Percentiles rank a stretch among this genome's conserved stretches.
Evolutionary conservation across 345 rosid species (phyloP).

Genomic region (Xanthoceras sorbifolium): DNA sequence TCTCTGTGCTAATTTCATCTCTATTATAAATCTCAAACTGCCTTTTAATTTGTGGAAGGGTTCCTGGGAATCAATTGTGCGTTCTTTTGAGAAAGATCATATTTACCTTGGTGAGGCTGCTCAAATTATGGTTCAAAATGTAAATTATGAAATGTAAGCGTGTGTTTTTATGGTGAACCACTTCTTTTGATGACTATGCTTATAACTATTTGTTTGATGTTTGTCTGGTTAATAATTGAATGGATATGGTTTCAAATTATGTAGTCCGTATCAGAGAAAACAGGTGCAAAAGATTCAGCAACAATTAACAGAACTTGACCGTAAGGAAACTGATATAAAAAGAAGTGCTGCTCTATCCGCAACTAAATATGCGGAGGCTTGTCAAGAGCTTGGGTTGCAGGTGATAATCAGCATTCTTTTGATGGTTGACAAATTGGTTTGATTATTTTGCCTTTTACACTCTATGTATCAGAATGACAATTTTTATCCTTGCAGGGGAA

Average conservation of each 20-base stretch:
- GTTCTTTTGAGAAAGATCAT: conserved; percentile 78
- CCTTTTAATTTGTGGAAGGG: conserved; percentile 48
- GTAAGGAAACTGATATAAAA: conserved; percentile 90
- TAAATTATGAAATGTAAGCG: conserved; percentile 92
- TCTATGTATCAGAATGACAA: conserved; percentile 9
- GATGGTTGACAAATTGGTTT: conserved; percentile 21
- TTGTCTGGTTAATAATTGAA: conserved; percentile 12
- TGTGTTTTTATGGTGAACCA: conserved; percentile 1
- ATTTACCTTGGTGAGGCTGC: conserved; percentile 96
- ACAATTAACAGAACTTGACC: conserved; percentile 85
- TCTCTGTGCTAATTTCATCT: neutral
- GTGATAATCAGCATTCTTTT: conserved; percentile 31
- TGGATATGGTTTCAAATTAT: conserved; percentile 17
- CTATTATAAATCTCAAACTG: conserved; percentile 5
- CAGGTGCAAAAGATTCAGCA: conserved; percentile 96
- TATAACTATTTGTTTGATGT: conserved; percentile 1
- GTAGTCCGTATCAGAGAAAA: conserved; percentile 89
- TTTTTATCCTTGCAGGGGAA: conserved; percentile 57
- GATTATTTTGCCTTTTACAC: conserved; percentile 17
- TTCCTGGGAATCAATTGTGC: conserved; percentile 86
- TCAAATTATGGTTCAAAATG: conserved; percentile 84
- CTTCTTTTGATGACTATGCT: conserved; percentile 12
- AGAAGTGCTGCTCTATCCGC: conserved; percentile 82
- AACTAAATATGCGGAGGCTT: conserved; percentile 82
- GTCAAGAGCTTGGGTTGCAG: conserved; percentile 97